phyloP scores from a whole-genome alignment of 2,329 filamentous ascomycete genomes.

The Ophiostoma angusticollis region DNA sequence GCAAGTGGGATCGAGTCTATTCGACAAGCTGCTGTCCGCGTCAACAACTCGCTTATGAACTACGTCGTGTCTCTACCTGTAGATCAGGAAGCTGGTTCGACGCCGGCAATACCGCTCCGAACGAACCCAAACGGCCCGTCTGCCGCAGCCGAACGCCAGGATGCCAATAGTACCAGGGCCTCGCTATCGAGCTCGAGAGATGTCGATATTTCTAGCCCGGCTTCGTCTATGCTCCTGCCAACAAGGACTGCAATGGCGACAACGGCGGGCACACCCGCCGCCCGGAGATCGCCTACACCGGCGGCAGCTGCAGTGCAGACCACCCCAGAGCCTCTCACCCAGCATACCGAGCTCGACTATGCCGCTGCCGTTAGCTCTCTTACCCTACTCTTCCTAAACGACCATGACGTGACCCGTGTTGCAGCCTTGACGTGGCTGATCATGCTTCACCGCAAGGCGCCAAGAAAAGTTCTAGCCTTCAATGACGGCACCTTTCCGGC shows the following conservation, averaged over 20 bases:
- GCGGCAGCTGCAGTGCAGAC: conserved; percentile 20
- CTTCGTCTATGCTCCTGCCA: conserved; percentile 21
- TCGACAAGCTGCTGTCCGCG: conserved; percentile 72
- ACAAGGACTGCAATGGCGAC: conserved; percentile 23
- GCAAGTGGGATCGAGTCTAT: conserved; percentile 85
- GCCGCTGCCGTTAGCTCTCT: conserved; percentile 87
- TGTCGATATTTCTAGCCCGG: conserved; percentile 38
- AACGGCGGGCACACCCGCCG: conserved; percentile 32
- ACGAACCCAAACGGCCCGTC: background rate
- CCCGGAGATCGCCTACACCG: conserved; percentile 1
- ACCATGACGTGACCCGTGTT: conserved; percentile 90
- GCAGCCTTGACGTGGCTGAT: conserved; percentile 92
- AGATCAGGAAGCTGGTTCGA: conserved; percentile 35
- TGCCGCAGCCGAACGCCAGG: conserved; percentile 27
- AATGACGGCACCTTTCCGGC: conserved; percentile 97
- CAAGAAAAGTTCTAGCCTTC: conserved; percentile 82
- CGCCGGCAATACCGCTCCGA: background rate
- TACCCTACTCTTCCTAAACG: conserved; percentile 86
- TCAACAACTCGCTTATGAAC: conserved; percentile 84
- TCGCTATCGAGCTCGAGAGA: conserved; percentile 43
- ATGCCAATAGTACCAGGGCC: conserved; percentile 34
- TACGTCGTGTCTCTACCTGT: conserved; percentile 87
- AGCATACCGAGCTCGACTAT: conserved; percentile 74
- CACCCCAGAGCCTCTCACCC: conserved; percentile 21
- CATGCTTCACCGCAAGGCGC: conserved; percentile 93